A percentile compares a stretch with the other conserved stretches of the same genome.
phyloP scores from a whole-genome alignment of 148 eudicot species.

The Rhododendron vialii region DNA sequence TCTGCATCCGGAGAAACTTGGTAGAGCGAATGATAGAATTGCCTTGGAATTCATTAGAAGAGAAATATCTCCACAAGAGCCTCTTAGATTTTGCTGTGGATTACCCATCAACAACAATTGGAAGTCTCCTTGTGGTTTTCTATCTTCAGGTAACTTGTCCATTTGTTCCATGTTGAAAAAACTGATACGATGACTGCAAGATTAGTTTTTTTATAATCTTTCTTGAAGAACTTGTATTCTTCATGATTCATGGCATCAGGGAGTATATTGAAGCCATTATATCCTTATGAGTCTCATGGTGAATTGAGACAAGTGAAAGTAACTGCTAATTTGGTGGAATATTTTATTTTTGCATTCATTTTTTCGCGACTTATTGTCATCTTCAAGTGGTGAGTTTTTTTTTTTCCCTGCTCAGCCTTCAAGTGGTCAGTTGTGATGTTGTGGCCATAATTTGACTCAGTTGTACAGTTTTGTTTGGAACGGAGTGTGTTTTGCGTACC shows the following conservation, averaged over 20 bases:
- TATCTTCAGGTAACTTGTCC: slow-evolving; percentile 67
- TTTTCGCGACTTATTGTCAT: background rate
- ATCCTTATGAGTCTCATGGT: background rate
- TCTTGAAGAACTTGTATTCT: background rate
- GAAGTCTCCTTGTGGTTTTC: slow-evolving; percentile 95
- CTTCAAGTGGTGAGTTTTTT: background rate
- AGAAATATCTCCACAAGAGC: slow-evolving; percentile 72
- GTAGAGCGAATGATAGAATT: slow-evolving; percentile 81
- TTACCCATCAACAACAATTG: slow-evolving; percentile 51
- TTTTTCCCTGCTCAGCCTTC: background rate
- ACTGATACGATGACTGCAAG: background rate
- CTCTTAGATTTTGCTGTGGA: slow-evolving; percentile 61
- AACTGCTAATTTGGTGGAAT: background rate
- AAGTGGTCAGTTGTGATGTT: background rate
- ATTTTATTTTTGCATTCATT: background rate
- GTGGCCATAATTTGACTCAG: background rate
- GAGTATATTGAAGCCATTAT: background rate
- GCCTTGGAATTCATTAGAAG: slow-evolving; percentile 89
- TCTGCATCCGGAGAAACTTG: slow-evolving; percentile 74
- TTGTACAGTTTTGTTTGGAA: background rate
- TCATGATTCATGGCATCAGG: background rate
- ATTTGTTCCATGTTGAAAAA: background rate
- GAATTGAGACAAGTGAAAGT: background rate
- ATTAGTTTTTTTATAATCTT: background rate
- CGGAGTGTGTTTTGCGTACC: background rate